Conservation (phyloP, 2,329 filamentous ascomycete species). For the Monilinia aucupariae region DNA sequence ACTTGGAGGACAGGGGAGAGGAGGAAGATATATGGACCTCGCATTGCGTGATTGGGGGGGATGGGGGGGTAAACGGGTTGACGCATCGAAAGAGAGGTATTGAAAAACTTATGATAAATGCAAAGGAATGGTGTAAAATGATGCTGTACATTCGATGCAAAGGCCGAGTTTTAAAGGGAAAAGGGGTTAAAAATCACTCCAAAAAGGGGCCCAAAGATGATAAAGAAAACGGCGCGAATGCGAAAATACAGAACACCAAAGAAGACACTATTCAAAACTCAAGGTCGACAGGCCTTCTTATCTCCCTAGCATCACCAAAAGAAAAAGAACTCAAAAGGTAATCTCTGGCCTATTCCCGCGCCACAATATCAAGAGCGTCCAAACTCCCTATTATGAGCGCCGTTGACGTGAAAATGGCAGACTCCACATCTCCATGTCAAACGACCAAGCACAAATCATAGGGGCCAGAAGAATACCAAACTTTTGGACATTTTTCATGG, state of each 20-base stretch:
- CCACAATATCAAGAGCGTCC: neutral
- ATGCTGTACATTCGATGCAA: neutral
- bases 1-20: neutral
- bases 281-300: neutral
- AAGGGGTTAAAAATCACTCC: neutral
- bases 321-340: neutral
- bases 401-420: neutral
- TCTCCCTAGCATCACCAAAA: neutral
- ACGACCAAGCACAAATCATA: conserved; percentile 1
- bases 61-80: neutral
- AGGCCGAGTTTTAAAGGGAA: neutral
- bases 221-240: neutral
- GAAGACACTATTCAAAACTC: neutral
- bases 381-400: neutral
- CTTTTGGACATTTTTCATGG: neutral
- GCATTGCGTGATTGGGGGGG: neutral
- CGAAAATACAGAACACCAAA: neutral
- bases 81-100: neutral
- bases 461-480: neutral
- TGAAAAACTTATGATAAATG: neutral
- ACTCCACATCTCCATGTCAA: neutral
- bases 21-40: neutral
- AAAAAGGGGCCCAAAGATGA: too few relatives aligned
- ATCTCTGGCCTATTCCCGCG: neutral
- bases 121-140: neutral